phyloP scores from a whole-genome alignment of 352 stramenopile genomes.

The Phytophthora citricola region DNA sequence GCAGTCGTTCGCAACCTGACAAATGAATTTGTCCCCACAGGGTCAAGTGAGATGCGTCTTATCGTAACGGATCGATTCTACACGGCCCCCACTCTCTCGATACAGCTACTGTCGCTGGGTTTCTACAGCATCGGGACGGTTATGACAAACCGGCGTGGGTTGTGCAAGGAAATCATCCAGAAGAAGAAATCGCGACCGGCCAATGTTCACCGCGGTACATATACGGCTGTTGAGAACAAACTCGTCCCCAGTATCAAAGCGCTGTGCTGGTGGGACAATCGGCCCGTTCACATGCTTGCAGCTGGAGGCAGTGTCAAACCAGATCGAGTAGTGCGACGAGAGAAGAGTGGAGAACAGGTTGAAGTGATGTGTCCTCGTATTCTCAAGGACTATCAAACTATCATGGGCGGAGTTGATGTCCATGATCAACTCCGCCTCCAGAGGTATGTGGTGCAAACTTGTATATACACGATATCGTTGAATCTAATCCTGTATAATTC shows the following conservation, averaged over 20 bases:
- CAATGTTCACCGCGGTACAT: conserved; percentile 8
- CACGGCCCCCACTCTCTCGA: conserved; percentile 3
- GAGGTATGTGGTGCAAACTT: neutral
- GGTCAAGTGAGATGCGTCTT: conserved; percentile 6
- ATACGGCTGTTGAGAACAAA: neutral
- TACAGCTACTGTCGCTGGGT: conserved; percentile 20
- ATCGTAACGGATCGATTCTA: conserved; percentile 11
- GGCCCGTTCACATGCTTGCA: conserved; percentile 7
- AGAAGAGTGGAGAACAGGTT: neutral
- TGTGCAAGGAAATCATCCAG: conserved; percentile 13
- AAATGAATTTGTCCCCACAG: conserved; percentile 7
- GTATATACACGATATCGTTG: neutral
- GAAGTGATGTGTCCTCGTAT: conserved; percentile 11
- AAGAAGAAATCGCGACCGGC: conserved; percentile 18
- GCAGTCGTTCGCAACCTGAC: conserved; percentile 17
- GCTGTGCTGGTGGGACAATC: conserved; percentile 13
- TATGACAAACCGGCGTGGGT: conserved; percentile 5
- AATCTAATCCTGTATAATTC: neutral
- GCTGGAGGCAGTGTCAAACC: conserved; percentile 2
- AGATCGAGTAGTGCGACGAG: conserved; percentile 8
- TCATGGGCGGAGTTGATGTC: no score
- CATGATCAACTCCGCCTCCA: neutral
- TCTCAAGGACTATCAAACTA: conserved; percentile 16
- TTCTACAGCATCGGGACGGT: conserved; percentile 26
- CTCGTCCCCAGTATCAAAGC: neutral